Evolutionary conservation across 257 asterid species (phyloP), one percentile per base, ranked within the genome.

Genomic region (Thymus mandschuricus): DNA sequence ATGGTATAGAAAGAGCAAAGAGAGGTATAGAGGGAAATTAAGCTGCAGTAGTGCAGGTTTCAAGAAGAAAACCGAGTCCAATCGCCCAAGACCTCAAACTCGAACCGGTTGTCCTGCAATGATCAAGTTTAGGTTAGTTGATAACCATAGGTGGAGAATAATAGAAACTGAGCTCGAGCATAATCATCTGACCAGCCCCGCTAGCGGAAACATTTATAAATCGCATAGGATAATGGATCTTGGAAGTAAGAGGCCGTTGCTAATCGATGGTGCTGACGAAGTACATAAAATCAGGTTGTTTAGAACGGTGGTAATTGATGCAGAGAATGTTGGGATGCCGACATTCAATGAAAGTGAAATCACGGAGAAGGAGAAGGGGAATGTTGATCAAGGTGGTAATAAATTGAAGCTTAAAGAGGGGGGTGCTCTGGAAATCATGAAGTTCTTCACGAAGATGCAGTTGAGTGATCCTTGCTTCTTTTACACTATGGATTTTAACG

Each of bases 21-120:
- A 88, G 79, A 82, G 78, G 75, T 88, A 88, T 45, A 70, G 95
- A 77, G 95, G 80, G 66, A 88, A 88, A 69, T 68, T 88, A 54
- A 88, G 91, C 79, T 86, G 91, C 79, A 86, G 88, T 65, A 84
- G 87, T 79, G 87, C 94, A 8, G 94, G 91, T 3, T 87, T 87
- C 84, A 87, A 87, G 79, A 87, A 85, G 90, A 85, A 82, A 83
- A 83, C 78, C 2, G 87, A 81, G 62, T 90, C 87, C 50, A 83
- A 81, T 54, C 76, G 84, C 61, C 90, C 92, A 13, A 85, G 88
- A 59, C 90, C 92, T 6, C 86, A 85, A 83, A 87, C 88, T 40
- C 88, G 92, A 70, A 87, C 90, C 3, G 92, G 90, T 29, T 85
- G 92, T 77, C 90, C 88, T 7, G 92, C 88, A 38, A 87, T 87